Evolutionary conservation across 2,329 filamentous ascomycete species (phyloP), one percentile per base, ranked within the genome.

Genomic region (Nemania sp.): DNA sequence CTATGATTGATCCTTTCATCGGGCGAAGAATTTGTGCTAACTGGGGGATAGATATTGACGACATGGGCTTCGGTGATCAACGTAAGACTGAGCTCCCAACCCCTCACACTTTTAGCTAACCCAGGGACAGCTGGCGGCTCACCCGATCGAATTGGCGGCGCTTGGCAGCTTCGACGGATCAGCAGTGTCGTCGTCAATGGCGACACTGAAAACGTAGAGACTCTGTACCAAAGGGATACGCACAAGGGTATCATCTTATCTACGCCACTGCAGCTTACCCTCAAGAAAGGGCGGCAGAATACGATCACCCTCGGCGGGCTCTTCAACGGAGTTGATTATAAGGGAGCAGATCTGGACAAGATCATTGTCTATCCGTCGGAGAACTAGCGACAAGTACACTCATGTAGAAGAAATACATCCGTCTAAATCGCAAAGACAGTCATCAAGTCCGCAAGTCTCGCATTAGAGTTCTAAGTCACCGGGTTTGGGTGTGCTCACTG

Each of bases 351-450:
- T 61, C 62, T 86, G 19, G 82, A 86, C 59, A 73, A 75, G 12
- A 79, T 86, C 60, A 75, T 85, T 1, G 82, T 86, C 0, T 85
- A 84, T 65, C 82, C 81, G 1, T 71, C 80, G 0, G 81, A 85
- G 66, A 56, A 36, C n/a, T n/a, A n/a, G n/a, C n/a, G n/a, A n/a
- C n/a, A n/a, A n/a, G n/a, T n/a, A n/a, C n/a, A n/a, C n/a, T n/a
- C n/a, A n/a, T n/a, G n/a, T n/a, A n/a, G n/a, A n/a, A n/a, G n/a
- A n/a, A n/a, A n/a, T n/a, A n/a, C n/a, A n/a, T n/a, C n/a, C n/a
- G n/a, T n/a, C n/a, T n/a, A n/a, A n/a, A n/a, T n/a, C n/a, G n/a
- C n/a, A n/a, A n/a, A n/a, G n/a, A n/a, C n/a, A n/a, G n/a, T n/a
- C n/a, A n/a, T n/a, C n/a, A n/a, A n/a, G n/a, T n/a, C n/a, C n/a